These are phyloP conservation scores for Teratosphaeria pseudoeucalypti DNA, from an alignment of 2,329 filamentous ascomycete genomes.

Conservation along the genomic window DNA sequence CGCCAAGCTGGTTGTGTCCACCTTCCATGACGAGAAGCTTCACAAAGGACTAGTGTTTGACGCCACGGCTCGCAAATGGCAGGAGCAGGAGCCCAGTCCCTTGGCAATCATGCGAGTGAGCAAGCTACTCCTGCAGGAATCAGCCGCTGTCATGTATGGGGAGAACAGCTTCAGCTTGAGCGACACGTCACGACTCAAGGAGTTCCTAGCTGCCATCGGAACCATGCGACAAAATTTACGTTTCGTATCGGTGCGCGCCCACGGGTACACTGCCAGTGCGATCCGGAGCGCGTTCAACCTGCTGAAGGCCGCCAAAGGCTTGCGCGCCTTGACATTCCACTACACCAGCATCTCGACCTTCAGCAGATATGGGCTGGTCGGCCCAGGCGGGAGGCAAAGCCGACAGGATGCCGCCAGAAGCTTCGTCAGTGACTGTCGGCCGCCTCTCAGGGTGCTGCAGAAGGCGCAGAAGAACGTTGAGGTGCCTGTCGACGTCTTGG, in stretches of 20 bases:
- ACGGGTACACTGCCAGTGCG: background rate
- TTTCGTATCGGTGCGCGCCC: background rate
- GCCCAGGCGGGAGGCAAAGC: background rate
- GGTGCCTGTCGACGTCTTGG: background rate
- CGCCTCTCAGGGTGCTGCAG: background rate
- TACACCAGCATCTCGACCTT: background rate
- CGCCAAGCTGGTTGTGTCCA: background rate
- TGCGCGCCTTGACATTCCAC: background rate
- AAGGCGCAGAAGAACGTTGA: background rate
- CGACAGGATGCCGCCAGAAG: background rate
- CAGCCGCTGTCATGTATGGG: slow-evolving; percentile 3
- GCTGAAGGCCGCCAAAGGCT: background rate
- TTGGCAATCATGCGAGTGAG: background rate
- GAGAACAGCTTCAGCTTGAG: slow-evolving; percentile 3
- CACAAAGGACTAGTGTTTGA: background rate
- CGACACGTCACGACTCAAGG: background rate
- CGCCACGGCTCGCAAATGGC: background rate
- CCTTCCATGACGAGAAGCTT: background rate
- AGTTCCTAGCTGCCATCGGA: slow-evolving; percentile 1
- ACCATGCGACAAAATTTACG: background rate
- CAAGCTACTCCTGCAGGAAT: slow-evolving; percentile 1
- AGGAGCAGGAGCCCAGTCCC: background rate
- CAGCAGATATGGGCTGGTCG: too few species aligned
- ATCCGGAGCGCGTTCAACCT: background rate
- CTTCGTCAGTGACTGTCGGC: background rate